phyloP scores from a whole-genome alignment of 257 asterid species.

The Scutellaria galericulata region DNA sequence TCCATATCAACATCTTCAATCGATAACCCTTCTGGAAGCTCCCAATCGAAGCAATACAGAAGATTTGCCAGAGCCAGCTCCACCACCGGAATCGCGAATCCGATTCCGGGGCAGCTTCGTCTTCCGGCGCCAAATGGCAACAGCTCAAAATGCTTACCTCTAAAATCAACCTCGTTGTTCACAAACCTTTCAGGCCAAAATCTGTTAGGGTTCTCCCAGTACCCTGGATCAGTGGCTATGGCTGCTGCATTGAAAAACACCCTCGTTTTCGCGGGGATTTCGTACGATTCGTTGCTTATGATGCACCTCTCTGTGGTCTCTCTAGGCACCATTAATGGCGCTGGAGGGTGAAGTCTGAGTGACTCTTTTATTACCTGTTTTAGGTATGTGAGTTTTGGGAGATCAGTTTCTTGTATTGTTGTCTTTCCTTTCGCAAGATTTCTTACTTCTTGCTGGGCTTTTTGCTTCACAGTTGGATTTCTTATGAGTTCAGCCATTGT shows the following conservation, averaged over 20 bases:
- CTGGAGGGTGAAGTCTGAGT: slow-evolving; percentile 43
- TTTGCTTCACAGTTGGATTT: slow-evolving; percentile 32
- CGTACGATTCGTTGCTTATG: slow-evolving; percentile 29
- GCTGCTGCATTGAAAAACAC: slow-evolving; percentile 44
- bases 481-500: slow-evolving; percentile 48
- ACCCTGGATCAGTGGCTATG: slow-evolving; percentile 38
- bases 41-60: slow-evolving; percentile 46
- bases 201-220: slow-evolving; percentile 43
- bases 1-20: slow-evolving; percentile 52
- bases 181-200: slow-evolving; percentile 53
- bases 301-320: slow-evolving; percentile 39
- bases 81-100: slow-evolving; percentile 43
- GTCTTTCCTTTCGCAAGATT: slow-evolving; percentile 24
- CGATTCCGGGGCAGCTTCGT: slow-evolving; percentile 62
- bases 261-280: slow-evolving; percentile 45
- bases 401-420: slow-evolving; percentile 34
- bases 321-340: slow-evolving; percentile 44
- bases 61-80: slow-evolving; percentile 58
- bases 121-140: slow-evolving; percentile 64
- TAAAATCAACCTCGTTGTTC: slow-evolving; percentile 39
- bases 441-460: slow-evolving; percentile 40
- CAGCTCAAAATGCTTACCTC: slow-evolving; percentile 48
- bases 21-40: slow-evolving; percentile 44
- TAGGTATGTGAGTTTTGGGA: slow-evolving; percentile 42
- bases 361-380: slow-evolving; percentile 45